Evolutionary conservation across 2,329 filamentous ascomycete species (phyloP).

Genomic region (Paecilomyces variotii): DNA sequence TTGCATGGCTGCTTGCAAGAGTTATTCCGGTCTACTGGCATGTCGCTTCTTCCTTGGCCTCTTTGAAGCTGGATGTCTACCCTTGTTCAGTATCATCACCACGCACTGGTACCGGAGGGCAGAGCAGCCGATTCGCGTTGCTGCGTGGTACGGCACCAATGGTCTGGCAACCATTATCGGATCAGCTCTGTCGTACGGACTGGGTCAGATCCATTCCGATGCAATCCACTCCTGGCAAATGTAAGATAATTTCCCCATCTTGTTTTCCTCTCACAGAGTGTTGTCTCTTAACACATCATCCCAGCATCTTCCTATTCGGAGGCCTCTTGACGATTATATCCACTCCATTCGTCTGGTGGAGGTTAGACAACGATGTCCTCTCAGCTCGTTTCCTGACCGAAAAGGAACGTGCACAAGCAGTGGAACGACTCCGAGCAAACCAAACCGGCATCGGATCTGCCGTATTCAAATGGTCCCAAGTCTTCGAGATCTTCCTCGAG

Average conservation of each 20-base stretch:
- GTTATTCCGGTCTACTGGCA: constrained; percentile 39
- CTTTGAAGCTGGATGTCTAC: constrained; percentile 45
- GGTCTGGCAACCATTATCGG: constrained; percentile 52
- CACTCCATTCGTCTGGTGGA: constrained; percentile 51
- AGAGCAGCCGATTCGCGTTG: constrained; percentile 56
- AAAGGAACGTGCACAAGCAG: constrained; percentile 38
- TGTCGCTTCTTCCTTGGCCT: constrained; percentile 47
- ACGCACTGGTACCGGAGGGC: constrained; percentile 41
- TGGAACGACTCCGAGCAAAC: constrained; percentile 44
- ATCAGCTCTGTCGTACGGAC: constrained; percentile 48
- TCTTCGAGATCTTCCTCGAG: constrained; percentile 35
- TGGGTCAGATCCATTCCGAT: constrained; percentile 45
- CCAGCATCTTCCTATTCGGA: constrained; percentile 53
- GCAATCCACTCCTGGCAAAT: constrained; percentile 45
- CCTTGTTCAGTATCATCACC: constrained; percentile 38
- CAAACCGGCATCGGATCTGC: constrained; percentile 40
- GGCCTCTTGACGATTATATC: constrained; percentile 54
- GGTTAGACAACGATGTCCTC: constrained; percentile 50
- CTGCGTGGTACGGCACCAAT: constrained; percentile 60
- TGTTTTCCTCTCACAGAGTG: background rate
- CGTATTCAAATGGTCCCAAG: constrained; percentile 40
- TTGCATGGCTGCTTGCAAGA: constrained; percentile 40
- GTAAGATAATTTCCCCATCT: constrained; percentile 12
- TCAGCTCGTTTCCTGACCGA: constrained; percentile 43
- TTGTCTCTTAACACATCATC: background rate